A percentile compares a stretch with the other conserved stretches of the same genome.
phyloP scores from a whole-genome alignment of 441 rosid species.

The Gossypium trilobum region DNA sequence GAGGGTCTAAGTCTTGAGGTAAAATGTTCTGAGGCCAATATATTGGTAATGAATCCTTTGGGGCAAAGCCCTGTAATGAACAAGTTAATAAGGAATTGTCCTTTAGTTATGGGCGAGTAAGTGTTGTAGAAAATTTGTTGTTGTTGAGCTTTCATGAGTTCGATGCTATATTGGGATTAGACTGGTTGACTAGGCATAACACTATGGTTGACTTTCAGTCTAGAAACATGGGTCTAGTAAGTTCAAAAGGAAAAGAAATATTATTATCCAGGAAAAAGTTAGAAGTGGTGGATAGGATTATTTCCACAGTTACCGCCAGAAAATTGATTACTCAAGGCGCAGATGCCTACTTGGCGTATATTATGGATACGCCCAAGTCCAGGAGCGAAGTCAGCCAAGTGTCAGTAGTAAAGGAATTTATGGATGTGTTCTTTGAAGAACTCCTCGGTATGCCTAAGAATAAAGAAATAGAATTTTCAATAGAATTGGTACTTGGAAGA shows the following conservation, averaged over 20 bases:
- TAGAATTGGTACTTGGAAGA: not conserved
- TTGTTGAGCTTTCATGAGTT: not conserved
- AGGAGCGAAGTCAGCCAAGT: not conserved
- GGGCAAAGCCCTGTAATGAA: not conserved
- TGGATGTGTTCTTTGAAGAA: not conserved
- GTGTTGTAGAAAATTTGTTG: too few relatives aligned
- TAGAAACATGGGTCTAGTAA: not conserved
- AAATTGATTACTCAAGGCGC: not conserved
- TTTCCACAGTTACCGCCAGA: not conserved
- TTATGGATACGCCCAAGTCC: not conserved
- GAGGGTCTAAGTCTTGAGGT: not conserved
- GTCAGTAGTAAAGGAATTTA: not conserved
- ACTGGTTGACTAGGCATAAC: not conserved
- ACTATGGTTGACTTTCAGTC: not conserved
- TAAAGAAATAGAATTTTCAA: not conserved
- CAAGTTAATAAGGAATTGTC: not conserved
- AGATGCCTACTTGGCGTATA: not conserved
- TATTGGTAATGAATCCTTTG: not conserved
- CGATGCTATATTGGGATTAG: not conserved
- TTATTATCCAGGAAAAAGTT: not conserved
- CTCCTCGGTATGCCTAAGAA: not conserved
- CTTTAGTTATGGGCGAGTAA: too few relatives aligned
- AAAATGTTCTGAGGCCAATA: not conserved
- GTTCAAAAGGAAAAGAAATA: not conserved
- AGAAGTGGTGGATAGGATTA: not conserved